Percentiles rank a stretch among this genome's conserved stretches.
Evolutionary conservation across 345 rosid species (phyloP).

Genomic region (Raphanus sativus): DNA sequence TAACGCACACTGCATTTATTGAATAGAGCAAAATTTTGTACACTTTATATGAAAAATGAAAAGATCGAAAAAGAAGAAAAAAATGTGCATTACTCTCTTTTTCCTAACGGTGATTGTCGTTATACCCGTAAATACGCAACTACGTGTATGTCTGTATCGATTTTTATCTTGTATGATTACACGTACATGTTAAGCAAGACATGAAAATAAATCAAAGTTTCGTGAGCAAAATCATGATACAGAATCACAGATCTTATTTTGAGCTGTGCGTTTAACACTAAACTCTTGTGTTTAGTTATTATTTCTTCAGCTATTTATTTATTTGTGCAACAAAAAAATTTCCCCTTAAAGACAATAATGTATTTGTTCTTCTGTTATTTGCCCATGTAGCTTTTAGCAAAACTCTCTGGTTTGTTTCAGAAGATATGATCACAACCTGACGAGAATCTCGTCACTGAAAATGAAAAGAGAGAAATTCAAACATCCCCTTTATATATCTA

Average conservation of each 20-base stretch:
- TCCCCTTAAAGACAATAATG: background rate
- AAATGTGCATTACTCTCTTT: background rate
- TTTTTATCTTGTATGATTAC: constrained; percentile 1
- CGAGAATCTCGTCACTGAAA: constrained; percentile 40
- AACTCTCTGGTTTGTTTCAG: constrained; percentile 17
- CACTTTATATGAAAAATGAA: constrained; percentile 14
- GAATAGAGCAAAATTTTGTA: background rate
- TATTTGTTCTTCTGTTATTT: background rate
- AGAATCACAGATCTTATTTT: background rate
- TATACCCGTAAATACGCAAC: constrained; percentile 11
- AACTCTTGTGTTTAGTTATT: background rate
- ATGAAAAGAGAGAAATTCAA: constrained; percentile 33
- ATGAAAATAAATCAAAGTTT: background rate
- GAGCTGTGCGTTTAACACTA: background rate
- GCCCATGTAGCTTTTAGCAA: background rate
- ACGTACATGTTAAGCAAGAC: background rate
- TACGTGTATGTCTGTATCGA: constrained; percentile 1
- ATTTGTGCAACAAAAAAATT: background rate
- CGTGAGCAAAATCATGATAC: background rate
- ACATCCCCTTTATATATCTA: constrained; percentile 19
- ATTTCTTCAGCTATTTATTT: background rate
- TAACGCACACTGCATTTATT: constrained; percentile 25
- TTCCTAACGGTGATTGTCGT: constrained; percentile 19
- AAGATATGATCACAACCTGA: constrained; percentile 53
- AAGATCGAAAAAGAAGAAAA: background rate